Conservation (phyloP, 148 eudicot species). For the Spergularia bocconei region DNA sequence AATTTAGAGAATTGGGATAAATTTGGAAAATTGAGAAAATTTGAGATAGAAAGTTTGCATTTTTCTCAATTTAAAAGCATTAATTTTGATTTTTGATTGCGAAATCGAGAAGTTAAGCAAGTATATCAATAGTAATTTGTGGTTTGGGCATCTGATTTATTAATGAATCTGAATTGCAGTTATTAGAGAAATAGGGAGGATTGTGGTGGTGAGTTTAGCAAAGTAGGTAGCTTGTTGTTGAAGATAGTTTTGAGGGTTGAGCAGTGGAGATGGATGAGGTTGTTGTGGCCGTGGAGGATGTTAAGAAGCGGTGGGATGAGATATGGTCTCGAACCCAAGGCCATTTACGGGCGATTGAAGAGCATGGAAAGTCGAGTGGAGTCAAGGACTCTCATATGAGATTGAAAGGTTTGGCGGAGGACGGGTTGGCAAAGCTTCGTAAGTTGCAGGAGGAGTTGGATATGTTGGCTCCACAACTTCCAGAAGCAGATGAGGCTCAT, state of each 20-base stretch:
- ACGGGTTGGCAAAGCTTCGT: slow-evolving; percentile 57
- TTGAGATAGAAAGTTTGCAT: too few species aligned
- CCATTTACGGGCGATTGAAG: slow-evolving; percentile 66
- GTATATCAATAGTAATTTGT: background rate
- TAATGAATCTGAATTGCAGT: too few species aligned
- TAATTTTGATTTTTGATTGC: too few species aligned
- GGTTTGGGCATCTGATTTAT: background rate
- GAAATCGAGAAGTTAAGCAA: too few species aligned
- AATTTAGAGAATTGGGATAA: too few species aligned
- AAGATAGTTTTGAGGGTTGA: background rate
- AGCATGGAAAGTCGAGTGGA: slow-evolving; percentile 50
- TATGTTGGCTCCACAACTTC: slow-evolving; percentile 81
- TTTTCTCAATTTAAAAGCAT: too few species aligned
- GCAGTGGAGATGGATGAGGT: slow-evolving; percentile 61
- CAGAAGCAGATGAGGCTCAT: slow-evolving; percentile 53
- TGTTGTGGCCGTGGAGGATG: slow-evolving; percentile 64
- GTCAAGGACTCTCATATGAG: slow-evolving; percentile 68
- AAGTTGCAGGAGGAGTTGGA: slow-evolving; percentile 74
- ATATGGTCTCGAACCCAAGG: slow-evolving; percentile 43
- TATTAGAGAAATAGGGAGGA: background rate
- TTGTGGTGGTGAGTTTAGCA: background rate
- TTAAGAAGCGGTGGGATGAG: slow-evolving; percentile 72
- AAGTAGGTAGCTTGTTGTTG: background rate
- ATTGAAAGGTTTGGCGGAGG: slow-evolving; percentile 83
- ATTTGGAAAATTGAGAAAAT: too few species aligned